Conservation (phyloP, 108 stramenopile genomes). For the Nitzschia palea region DNA sequence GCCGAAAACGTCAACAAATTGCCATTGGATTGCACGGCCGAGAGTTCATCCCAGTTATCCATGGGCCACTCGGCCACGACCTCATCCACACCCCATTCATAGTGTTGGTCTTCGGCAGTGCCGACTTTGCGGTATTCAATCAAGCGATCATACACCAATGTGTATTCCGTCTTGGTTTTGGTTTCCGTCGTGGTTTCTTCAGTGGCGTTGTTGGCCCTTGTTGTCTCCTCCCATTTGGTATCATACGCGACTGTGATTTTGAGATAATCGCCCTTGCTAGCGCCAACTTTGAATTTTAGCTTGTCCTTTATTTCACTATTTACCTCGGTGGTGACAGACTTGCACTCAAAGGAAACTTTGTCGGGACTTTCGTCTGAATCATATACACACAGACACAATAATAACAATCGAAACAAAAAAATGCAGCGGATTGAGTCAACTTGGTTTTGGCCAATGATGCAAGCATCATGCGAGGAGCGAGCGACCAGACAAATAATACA, state of each 20-base stretch:
- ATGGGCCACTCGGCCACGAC: neutral
- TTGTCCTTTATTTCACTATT: slow-evolving; percentile 8
- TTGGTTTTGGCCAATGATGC: neutral
- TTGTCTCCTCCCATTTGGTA: neutral
- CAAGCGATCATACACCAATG: slow-evolving; percentile 24
- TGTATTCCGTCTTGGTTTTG: slow-evolving; percentile 20
- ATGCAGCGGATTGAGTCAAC: neutral
- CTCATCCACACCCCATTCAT: slow-evolving; percentile 20
- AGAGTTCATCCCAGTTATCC: neutral
- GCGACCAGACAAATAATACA: neutral
- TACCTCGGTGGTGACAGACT: neutral
- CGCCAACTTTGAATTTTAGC: slow-evolving; percentile 6
- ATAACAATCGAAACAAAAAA: neutral
- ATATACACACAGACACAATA: neutral
- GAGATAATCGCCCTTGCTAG: neutral
- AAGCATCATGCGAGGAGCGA: neutral
- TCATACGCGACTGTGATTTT: slow-evolving; percentile 11
- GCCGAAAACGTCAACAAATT: slow-evolving; percentile 6
- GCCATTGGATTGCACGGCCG: neutral
- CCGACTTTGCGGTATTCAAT: slow-evolving; percentile 30
- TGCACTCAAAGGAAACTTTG: slow-evolving; percentile 14
- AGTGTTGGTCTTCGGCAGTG: neutral
- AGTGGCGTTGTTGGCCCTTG: neutral
- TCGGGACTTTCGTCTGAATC: neutral
- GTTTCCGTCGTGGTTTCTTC: neutral